Evolutionary conservation across 495 filamentous ascomycete genomes (phyloP).

Genomic region (Daldinia concentrica): DNA sequence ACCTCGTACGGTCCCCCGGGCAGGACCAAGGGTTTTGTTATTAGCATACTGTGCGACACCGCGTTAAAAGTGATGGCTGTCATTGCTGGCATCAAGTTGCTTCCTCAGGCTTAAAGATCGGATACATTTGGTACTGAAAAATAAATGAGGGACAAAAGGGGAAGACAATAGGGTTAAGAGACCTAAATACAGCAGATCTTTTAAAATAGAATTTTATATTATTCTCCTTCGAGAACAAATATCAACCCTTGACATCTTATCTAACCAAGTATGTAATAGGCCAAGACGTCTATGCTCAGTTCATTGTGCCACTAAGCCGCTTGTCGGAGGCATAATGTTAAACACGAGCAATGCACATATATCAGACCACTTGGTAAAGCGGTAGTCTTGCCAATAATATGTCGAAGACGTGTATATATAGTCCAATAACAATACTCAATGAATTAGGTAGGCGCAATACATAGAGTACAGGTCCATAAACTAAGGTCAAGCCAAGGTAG

Average conservation of each 20-base stretch:
- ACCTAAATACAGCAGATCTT: background rate
- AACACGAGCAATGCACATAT: background rate
- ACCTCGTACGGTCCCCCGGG: constrained; percentile 51
- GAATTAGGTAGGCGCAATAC: background rate
- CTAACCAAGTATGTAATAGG: background rate
- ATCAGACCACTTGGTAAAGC: background rate
- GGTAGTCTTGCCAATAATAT: background rate
- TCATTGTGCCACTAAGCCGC: constrained; percentile 1
- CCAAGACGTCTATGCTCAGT: background rate
- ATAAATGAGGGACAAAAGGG: background rate
- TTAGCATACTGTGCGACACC: constrained; percentile 35
- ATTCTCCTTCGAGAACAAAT: background rate
- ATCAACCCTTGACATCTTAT: background rate
- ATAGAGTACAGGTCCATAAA: background rate
- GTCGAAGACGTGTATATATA: background rate
- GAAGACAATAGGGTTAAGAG: background rate
- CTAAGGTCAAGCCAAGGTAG: background rate
- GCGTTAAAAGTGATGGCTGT: constrained; percentile 48
- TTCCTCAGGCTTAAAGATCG: constrained; percentile 37
- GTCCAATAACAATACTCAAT: background rate
- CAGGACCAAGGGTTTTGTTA: constrained; percentile 39
- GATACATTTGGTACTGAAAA: background rate
- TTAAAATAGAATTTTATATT: background rate
- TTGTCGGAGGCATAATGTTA: background rate
- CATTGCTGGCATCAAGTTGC: constrained; percentile 45